Evolutionary conservation across 2,329 filamentous ascomycete genomes (phyloP).

Genomic region (Claviceps spartinae): DNA sequence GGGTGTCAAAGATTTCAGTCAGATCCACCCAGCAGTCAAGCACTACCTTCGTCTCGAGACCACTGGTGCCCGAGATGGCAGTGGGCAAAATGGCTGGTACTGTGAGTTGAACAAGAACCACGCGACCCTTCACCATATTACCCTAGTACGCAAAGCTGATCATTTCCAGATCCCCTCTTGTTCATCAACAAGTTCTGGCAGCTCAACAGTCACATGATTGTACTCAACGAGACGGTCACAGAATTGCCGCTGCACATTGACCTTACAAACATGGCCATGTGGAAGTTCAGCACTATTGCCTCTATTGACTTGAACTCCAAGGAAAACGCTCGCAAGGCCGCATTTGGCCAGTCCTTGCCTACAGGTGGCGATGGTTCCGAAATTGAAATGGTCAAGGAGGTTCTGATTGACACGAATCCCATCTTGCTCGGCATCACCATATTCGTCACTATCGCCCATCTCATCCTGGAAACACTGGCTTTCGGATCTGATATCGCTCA

Average conservation of each 20-base stretch:
- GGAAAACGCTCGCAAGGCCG: slow-evolving; percentile 64
- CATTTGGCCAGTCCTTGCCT: slow-evolving; percentile 55
- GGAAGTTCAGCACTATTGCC: slow-evolving; percentile 81
- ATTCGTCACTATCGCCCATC: slow-evolving; percentile 76
- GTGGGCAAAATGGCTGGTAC: slow-evolving; percentile 87
- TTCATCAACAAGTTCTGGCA: slow-evolving; percentile 98
- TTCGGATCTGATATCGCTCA: slow-evolving; percentile 97
- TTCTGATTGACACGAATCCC: slow-evolving; percentile 85
- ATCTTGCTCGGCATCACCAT: slow-evolving; percentile 78
- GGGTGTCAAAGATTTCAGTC: slow-evolving; percentile 53
- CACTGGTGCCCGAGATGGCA: slow-evolving; percentile 67
- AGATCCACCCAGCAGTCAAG: slow-evolving; percentile 58
- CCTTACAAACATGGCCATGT: slow-evolving; percentile 66
- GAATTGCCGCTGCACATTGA: slow-evolving; percentile 72
- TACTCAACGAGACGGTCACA: slow-evolving; percentile 80
- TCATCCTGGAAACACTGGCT: slow-evolving; percentile 88
- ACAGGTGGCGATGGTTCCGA: slow-evolving; percentile 81
- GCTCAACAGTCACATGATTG: slow-evolving; percentile 76
- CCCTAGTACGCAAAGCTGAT: slow-evolving; percentile 8
- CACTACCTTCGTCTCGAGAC: slow-evolving; percentile 70
- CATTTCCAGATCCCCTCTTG: slow-evolving; percentile 52
- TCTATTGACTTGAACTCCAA: slow-evolving; percentile 81
- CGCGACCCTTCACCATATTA: too few species aligned
- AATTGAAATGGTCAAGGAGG: slow-evolving; percentile 94
- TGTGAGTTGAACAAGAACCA: slow-evolving; percentile 26